Evolutionary conservation across 345 rosid genomes (phyloP).

Genomic region (Leavenworthia alabamica): DNA sequence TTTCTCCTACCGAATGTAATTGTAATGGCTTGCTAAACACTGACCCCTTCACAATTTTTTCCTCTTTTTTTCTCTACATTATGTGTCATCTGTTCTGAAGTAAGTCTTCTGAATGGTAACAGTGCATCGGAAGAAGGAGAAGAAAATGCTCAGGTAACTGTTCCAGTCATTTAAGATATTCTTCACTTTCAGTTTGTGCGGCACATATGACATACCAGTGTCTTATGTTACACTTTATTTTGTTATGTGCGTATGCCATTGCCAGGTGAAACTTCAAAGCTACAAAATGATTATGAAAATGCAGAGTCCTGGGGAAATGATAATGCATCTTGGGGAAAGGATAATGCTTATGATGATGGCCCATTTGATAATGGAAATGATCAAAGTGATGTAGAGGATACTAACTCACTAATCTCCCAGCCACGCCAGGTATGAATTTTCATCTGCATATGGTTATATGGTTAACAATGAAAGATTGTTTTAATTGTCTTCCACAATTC

Average conservation of each 20-base stretch:
- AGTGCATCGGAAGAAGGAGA: constrained; percentile 79
- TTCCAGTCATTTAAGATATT: neutral
- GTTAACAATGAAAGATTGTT: neutral
- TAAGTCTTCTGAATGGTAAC: constrained; percentile 32
- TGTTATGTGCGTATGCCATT: constrained; percentile 20
- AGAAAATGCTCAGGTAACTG: constrained; percentile 58
- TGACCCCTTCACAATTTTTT: neutral
- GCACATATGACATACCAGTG: constrained; percentile 8
- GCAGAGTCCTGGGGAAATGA: constrained; percentile 58
- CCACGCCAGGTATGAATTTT: constrained; percentile 73
- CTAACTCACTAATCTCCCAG: constrained; percentile 60
- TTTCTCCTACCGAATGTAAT: constrained; percentile 72
- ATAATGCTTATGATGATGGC: constrained; percentile 39
- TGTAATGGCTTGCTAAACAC: constrained; percentile 44
- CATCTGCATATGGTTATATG: constrained; percentile 4
- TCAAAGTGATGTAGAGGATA: constrained; percentile 56
- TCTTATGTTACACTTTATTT: neutral
- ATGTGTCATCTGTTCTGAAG: constrained; percentile 12
- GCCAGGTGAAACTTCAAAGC: constrained; percentile 49
- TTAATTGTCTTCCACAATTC: neutral
- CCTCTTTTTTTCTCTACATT: neutral
- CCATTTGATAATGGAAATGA: constrained; percentile 52
- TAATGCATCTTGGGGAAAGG: constrained; percentile 56
- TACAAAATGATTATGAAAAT: constrained; percentile 41
- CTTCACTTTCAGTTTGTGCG: neutral